These are phyloP conservation scores for Trichomonas vaginalis DNA, from an alignment of 208 protist species.

Conservation along the genomic window DNA sequence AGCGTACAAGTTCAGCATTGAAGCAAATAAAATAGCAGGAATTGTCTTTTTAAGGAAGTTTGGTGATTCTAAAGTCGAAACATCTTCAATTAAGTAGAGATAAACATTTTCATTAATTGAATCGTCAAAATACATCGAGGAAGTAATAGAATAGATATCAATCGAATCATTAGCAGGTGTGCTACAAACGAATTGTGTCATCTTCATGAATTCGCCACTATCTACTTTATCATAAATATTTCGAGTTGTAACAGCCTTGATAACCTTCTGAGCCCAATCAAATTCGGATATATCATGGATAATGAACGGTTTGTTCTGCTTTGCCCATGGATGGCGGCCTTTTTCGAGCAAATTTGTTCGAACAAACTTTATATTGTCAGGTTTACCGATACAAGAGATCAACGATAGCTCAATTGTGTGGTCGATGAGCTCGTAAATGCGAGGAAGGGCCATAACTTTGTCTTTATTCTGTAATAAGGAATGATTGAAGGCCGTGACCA, in stretches of 20 bases:
- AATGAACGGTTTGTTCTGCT: neutral
- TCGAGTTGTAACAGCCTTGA: neutral
- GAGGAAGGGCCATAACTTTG: neutral
- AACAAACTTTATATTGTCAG: neutral
- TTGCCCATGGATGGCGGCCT: neutral
- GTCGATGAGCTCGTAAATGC: neutral
- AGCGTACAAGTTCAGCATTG: neutral
- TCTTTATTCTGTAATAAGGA: neutral
- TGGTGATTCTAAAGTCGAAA: neutral
- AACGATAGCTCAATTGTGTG: neutral
- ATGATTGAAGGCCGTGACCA: neutral
- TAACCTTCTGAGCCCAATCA: neutral
- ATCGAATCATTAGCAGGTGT: neutral
- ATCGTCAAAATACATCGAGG: neutral
- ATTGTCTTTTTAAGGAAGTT: neutral
- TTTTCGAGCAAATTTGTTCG: neutral
- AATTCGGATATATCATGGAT: neutral
- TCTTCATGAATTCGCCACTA: neutral
- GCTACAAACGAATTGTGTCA: neutral
- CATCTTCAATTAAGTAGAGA: neutral
- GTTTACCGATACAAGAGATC: neutral
- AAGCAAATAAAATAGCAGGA: neutral
- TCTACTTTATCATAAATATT: neutral
- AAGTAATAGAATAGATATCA: neutral
- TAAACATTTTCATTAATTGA: neutral